These are phyloP conservation scores for Sanghuangporus sanghuang DNA, from an alignment of 1,284 basidiomycete species.

Conservation along the genomic window DNA sequence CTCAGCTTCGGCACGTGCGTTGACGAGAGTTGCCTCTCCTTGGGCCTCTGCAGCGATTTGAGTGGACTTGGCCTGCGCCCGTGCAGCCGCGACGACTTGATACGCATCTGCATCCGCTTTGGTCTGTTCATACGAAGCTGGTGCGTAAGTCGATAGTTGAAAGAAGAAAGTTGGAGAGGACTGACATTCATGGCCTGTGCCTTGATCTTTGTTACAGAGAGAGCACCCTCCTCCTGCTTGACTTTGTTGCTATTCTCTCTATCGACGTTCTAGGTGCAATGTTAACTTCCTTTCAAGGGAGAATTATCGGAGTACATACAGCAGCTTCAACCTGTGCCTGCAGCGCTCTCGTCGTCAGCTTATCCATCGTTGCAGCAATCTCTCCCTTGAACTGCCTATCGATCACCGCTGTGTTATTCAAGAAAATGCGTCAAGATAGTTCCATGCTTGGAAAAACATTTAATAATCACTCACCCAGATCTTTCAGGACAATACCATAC, in stretches of 20 bases:
- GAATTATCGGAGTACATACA: constrained; percentile 33
- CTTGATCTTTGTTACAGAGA: constrained; percentile 70
- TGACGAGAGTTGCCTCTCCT: constrained; percentile 64
- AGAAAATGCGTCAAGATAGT: neutral
- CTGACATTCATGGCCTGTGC: constrained; percentile 58
- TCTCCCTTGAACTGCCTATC: constrained; percentile 80
- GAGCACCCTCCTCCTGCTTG: constrained; percentile 74
- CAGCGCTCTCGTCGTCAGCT: constrained; percentile 72
- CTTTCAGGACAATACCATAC: constrained; percentile 75
- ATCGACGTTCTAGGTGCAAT: constrained; percentile 60
- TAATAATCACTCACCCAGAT: constrained; percentile 46
- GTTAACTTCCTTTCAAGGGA: neutral
- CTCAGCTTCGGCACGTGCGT: constrained; percentile 69
- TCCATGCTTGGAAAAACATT: neutral
- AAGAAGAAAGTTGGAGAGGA: neutral
- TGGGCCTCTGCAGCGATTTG: constrained; percentile 70
- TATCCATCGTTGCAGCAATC: constrained; percentile 79
- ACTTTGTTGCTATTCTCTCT: constrained; percentile 80
- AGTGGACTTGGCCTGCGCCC: constrained; percentile 63
- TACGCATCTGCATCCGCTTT: constrained; percentile 73
- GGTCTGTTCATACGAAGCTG: constrained; percentile 33
- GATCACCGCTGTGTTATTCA: constrained; percentile 54
- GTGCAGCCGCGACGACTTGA: constrained; percentile 63
- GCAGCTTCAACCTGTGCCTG: constrained; percentile 82
- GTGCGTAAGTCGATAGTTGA: neutral